Evolutionary conservation across 1,284 basidiomycete genomes (phyloP).

Genomic region (Irpex sp.): DNA sequence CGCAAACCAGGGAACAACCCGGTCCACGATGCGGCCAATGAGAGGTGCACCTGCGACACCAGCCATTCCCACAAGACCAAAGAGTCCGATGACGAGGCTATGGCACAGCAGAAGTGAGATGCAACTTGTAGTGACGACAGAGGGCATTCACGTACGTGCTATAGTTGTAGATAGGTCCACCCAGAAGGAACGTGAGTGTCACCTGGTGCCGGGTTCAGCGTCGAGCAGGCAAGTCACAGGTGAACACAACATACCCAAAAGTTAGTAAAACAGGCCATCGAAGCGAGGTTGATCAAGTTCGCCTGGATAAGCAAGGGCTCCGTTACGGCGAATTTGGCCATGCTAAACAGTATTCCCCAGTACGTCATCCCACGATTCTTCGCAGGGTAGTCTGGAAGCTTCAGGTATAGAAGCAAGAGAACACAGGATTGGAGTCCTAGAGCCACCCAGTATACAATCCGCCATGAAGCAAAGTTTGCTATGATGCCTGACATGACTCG

Average conservation of each 20-base stretch:
- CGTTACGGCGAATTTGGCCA: conserved; percentile 43
- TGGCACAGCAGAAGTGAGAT: no score
- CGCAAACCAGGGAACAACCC: conserved; percentile 42
- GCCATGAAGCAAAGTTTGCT: conserved; percentile 41
- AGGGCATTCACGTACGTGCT: conserved; percentile 27
- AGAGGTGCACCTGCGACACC: conserved; percentile 41
- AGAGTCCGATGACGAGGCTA: conserved; percentile 47
- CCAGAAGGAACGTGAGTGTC: conserved; percentile 49
- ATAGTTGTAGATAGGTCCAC: conserved; percentile 43
- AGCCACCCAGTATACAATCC: conserved; percentile 45
- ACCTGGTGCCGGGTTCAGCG: conserved; percentile 14
- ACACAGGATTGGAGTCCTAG: conserved; percentile 38
- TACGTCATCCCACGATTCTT: conserved; percentile 41
- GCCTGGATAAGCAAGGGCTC: conserved; percentile 50
- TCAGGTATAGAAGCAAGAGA: conserved; percentile 34
- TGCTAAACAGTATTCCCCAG: conserved; percentile 40
- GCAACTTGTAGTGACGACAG: no score
- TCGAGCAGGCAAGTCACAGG: no score
- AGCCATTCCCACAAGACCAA: conserved; percentile 46
- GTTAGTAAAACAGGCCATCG: conserved; percentile 35
- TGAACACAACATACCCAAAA: conserved; percentile 34
- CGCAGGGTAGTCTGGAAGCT: conserved; percentile 49
- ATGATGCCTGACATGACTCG: conserved; percentile 47
- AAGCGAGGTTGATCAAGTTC: conserved; percentile 36
- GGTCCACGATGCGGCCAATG: conserved; percentile 43